Evolutionary conservation across 148 eudicot genomes (phyloP).

Genomic region (Oxyria digyna): DNA sequence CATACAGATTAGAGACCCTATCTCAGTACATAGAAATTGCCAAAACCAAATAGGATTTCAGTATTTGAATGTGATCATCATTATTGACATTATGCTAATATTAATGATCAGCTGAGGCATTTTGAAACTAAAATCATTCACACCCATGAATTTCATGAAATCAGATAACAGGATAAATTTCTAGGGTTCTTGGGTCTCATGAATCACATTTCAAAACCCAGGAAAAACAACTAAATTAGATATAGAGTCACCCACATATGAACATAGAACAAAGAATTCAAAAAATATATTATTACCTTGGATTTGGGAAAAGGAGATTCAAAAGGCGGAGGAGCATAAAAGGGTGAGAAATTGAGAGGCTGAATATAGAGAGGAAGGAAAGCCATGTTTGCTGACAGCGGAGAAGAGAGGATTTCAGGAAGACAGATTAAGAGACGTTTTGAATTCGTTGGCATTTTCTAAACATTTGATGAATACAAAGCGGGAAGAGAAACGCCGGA

Average conservation of each 20-base stretch:
- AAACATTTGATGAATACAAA: neutral
- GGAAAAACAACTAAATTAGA: neutral
- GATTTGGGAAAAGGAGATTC: neutral
- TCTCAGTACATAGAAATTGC: neutral
- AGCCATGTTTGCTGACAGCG: conserved; percentile 6
- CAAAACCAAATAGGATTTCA: neutral
- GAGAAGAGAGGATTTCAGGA: neutral
- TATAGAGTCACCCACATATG: neutral
- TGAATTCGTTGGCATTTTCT: conserved; percentile 6
- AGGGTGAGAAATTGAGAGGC: neutral
- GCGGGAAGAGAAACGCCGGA: conserved; percentile 7
- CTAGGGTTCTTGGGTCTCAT: neutral
- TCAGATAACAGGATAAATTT: neutral
- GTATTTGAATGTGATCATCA: neutral
- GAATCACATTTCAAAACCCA: neutral
- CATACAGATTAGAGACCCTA: too few relatives aligned
- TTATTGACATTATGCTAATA: neutral
- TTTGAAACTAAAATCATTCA: neutral
- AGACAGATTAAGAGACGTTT: neutral
- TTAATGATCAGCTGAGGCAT: too few relatives aligned
- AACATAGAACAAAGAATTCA: neutral
- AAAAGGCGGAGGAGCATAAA: conserved; percentile 1
- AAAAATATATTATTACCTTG: neutral
- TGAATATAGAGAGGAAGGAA: conserved; percentile 1
- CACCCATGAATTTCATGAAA: neutral